Base-by-base conservation (phyloP, 495 filamentous ascomycete species). In the Collariella sp. region DNA sequence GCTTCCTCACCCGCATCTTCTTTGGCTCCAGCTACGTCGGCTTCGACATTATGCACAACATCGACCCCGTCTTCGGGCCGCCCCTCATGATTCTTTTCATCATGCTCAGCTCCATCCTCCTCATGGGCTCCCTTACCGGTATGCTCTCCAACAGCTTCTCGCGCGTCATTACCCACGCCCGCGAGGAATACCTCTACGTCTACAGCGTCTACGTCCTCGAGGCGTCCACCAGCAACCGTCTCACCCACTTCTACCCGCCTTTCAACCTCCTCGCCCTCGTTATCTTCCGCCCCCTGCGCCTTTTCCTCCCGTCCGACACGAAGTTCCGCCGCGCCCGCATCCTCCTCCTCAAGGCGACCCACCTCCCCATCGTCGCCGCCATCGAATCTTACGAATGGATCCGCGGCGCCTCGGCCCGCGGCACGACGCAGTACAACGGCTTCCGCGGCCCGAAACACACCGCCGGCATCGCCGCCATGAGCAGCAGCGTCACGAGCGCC, bases 121-220 rank as follows among this genome's bases (percentile, higher is more conserved):
- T 96, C n/a, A 84, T 94, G 59, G 93, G 91, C 36, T 91, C 87
- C 15, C 74, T 95, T 53, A 93, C 96, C 51, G 89, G 87, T 76
- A 82, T 96, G 70, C 81, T 96, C 58, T 91, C 87, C 60, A 91
- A 94, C 75, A 89, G 83, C 64, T 82, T 96, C 60, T 87, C 84
- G 38, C 88, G 87, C 65, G 89, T 96, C 66, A 74, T 84, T 73
- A 69, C 67, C 9, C 73, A 80, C 58, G 75, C 78, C 12, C 86
- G 85, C 53, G 87, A 91, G 68, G 88, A 91, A 69, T 91, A 91
- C 69, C 79, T 90, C n/a, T 91, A 88, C 53, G 82, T 89, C 70
- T 91, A 75, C 58, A 69, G 70, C 62, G 71, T 89, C 55, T 88
- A 89, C 66, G 88, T 91, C 40, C 74, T 91, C 55, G 84, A 91